A percentile compares a stretch with the other conserved stretches of the same genome.
These are phyloP conservation scores for Fusarium albidum DNA, from an alignment of 2,329 filamentous ascomycete genomes.

Conservation along the genomic window DNA sequence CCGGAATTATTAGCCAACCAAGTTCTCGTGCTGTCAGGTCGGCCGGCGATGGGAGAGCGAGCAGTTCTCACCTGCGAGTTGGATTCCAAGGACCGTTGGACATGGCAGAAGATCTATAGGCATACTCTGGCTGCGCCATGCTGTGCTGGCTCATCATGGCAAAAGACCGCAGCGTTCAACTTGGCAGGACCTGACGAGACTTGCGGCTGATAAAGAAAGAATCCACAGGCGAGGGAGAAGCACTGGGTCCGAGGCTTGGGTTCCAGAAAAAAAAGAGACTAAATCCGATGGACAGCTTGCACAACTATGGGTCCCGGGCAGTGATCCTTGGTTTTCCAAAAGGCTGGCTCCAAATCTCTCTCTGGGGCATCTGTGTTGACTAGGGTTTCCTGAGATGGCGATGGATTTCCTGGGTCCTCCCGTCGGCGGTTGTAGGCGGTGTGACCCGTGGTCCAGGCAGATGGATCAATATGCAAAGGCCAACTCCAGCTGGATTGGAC, in stretches of 20 bases:
- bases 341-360: slow-evolving; percentile 38
- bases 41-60: slow-evolving; percentile 14
- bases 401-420: slow-evolving; percentile 39
- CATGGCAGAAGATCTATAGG: slow-evolving; percentile 56
- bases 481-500: slow-evolving; percentile 37
- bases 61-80: slow-evolving; percentile 64
- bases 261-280: slow-evolving; percentile 39
- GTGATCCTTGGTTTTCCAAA: slow-evolving; percentile 42
- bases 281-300: slow-evolving; percentile 41
- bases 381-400: slow-evolving; percentile 42
- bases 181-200: slow-evolving; percentile 37
- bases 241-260: slow-evolving; percentile 36
- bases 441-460: slow-evolving; percentile 39
- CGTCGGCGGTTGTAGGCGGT: slow-evolving; percentile 41
- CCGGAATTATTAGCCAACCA: slow-evolving; percentile 38
- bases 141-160: slow-evolving; percentile 49
- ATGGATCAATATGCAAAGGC: slow-evolving; percentile 39
- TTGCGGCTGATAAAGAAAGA: slow-evolving; percentile 43
- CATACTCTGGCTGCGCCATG: slow-evolving; percentile 58
- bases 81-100: slow-evolving; percentile 59
- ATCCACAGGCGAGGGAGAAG: slow-evolving; percentile 39
- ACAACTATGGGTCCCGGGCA: slow-evolving; percentile 43
- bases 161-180: slow-evolving; percentile 37
- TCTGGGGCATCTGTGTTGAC: slow-evolving; percentile 40
- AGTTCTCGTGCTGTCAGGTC: slow-evolving; percentile 3